Evolutionary conservation across 2,329 filamentous ascomycete species (phyloP), one percentile per base, ranked within the genome.

Genomic region (Helminthosporium solani): DNA sequence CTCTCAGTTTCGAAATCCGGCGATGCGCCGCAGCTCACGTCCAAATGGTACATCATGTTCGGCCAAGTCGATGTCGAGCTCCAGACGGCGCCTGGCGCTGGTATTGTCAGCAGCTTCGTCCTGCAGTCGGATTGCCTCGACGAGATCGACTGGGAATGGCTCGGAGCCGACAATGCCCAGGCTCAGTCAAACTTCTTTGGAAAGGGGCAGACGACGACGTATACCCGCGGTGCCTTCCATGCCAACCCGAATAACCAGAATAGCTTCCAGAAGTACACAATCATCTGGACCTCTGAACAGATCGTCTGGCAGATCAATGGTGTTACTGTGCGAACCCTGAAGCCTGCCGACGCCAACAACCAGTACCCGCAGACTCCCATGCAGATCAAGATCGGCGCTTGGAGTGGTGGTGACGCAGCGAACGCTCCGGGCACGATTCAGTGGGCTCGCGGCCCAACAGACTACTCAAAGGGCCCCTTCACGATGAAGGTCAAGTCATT

Each of bases 31-130:
- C 87, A 92, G 68, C 82, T 99, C 50, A 80, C 81, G 54, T 95
- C 90, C 50, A 83, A 94, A 62, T 97, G 95, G 82, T 97, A 96
- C 78, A 96, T 99, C 75, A 97, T 99, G 94, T 99, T 96, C 69
- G 94, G 94, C 57, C 87, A 86, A 53, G 88, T 96, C 64, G 87
- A 95, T 56, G 82, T 91, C 57, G 85, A 83, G 25, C 80, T 96
- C 76, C 91, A 92, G 73, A 84, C 89, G 20, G 90, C 94, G 8
- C 86, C 90, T 0, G 94, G 94, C 7, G 84, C 82, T 8, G 94
- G 94, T 49, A 96, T 99, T 60, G 91, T 99, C 55, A 96, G 89
- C 70, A 94, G 90, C 36, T 80, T 94, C 11, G 90, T 99, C 7
- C 76, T 99, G 54, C 86, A 95, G 73, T 96, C 91, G 12, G 92